Evolutionary conservation across 306 rosid species (phyloP), one percentile per base, ranked within the genome.

Genomic region (Glycine latifolia): DNA sequence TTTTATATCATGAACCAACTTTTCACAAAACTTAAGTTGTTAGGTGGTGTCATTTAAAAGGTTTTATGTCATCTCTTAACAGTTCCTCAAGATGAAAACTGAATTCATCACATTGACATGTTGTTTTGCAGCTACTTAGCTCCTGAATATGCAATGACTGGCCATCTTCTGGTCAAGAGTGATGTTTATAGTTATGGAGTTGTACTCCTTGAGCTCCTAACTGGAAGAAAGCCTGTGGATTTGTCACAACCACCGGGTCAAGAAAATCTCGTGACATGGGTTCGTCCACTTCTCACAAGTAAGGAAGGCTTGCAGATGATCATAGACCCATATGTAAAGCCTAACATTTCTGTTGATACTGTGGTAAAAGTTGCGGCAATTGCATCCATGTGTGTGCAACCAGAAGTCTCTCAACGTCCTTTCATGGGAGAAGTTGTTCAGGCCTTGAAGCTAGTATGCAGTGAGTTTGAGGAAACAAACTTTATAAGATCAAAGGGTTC

Each of bases 401-500:
- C 98, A 0, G 99, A 95, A 87, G 98, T 92, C 26, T 86, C 94
- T 53, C 98, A 93, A 69, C 92, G 98, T 8, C 98, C 98, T 20
- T 95, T 91, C 92, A 95, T 95, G 99, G 97, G 99, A 1, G 99
- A 95, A 88, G 99, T 95, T 61, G 94, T 95, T 82, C 99, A 95
- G 86, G 98, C 98, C 63, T 84, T 93, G 81, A 92, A 95, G 90
- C 94, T 95, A 12, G 99, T 95, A 44, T 92, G 99, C 85, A 90
- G 80, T 39, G 99, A 95, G 85, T 88, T 89, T 73, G 94, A 86
- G 3, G 97, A 90, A 81, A 69, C 89, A 60, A 84, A 82, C 20
- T 88, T 84, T 20, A n/a, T 79, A 49, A 88, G 81, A 82, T 84
- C 91, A 82, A 82, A 65, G 13, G 60, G 84, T 82, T 86, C 43